Conservation (phyloP, 768 basidiomycete species). For the Roridomyces roridus region DNA sequence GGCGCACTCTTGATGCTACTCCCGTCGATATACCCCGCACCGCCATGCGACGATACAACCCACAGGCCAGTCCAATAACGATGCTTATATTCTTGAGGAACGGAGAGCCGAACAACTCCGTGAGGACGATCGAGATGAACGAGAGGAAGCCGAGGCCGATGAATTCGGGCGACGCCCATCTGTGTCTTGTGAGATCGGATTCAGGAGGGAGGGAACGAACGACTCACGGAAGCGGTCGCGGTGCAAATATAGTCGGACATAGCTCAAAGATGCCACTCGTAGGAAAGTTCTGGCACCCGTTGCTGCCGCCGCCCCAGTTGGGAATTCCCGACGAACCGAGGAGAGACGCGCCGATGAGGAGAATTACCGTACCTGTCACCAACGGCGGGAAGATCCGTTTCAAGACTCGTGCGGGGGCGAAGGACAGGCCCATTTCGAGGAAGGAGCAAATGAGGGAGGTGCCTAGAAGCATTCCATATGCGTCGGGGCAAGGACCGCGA, state of each 20-base stretch:
- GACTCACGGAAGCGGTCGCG: conserved; percentile 66
- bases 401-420: conserved; percentile 68
- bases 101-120: conserved; percentile 84
- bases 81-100: conserved; percentile 85
- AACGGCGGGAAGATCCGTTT: conserved; percentile 80
- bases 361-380: conserved; percentile 78
- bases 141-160: conserved; percentile 89
- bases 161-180: conserved; percentile 85
- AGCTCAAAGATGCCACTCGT: conserved; percentile 68
- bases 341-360: conserved; percentile 81
- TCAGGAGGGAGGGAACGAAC: neutral
- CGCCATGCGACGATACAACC: conserved; percentile 85
- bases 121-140: conserved; percentile 76
- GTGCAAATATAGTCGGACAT: conserved; percentile 76
- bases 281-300: conserved; percentile 68
- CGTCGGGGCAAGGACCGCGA: conserved; percentile 73
- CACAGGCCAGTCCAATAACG: conserved; percentile 74
- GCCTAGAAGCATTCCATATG: conserved; percentile 80
- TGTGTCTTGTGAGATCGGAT: conserved; percentile 25
- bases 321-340: conserved; percentile 76
- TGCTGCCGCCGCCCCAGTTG: conserved; percentile 88
- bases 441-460: conserved; percentile 81
- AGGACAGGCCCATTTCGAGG: conserved; percentile 80
- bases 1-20: conserved; percentile 71
- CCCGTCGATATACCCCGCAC: conserved; percentile 77